phyloP scores from a whole-genome alignment of 805 yeast species.

The Saturnispora serradocipensis region DNA sequence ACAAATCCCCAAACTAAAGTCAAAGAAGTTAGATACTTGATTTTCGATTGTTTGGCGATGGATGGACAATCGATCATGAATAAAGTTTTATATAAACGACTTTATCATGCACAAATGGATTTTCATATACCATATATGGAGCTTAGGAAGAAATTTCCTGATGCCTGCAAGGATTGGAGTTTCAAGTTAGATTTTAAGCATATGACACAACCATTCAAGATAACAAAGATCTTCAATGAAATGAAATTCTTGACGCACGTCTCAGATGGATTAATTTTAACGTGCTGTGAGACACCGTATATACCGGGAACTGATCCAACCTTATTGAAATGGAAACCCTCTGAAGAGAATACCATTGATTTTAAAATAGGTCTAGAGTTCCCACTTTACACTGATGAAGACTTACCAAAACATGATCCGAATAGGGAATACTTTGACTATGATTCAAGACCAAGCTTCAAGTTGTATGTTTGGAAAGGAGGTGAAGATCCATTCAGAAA shows the following conservation, averaged over 20 bases:
- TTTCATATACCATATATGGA: slow-evolving; percentile 76
- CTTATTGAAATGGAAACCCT: slow-evolving; percentile 93
- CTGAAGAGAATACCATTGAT: slow-evolving; percentile 90
- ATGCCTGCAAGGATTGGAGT: slow-evolving; percentile 66
- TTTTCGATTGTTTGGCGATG: slow-evolving; percentile 84
- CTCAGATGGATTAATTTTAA: slow-evolving; percentile 89
- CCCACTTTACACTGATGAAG: slow-evolving; percentile 49
- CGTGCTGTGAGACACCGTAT: slow-evolving; percentile 85
- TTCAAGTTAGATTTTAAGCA: slow-evolving; percentile 80
- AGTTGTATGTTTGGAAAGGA: slow-evolving; percentile 75
- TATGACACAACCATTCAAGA: slow-evolving; percentile 76
- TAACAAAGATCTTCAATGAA: slow-evolving; percentile 64
- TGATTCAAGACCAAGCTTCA: slow-evolving; percentile 65
- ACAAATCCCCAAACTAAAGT: slow-evolving; percentile 42
- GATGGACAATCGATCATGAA: slow-evolving; percentile 65
- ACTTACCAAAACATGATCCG: slow-evolving; percentile 56
- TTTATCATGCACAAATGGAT: slow-evolving; percentile 77
- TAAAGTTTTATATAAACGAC: slow-evolving; percentile 66
- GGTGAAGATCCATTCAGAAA: slow-evolving; percentile 24
- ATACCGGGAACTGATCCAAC: slow-evolving; percentile 81
- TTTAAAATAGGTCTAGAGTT: slow-evolving; percentile 63
- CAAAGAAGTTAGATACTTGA: slow-evolving; percentile 67
- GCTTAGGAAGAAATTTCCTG: slow-evolving; percentile 61
- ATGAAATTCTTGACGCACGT: slow-evolving; percentile 72
- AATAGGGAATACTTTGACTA: slow-evolving; percentile 70